Evolutionary conservation across 768 basidiomycete genomes (phyloP).

Genomic region (Tubosaeta sp.): DNA sequence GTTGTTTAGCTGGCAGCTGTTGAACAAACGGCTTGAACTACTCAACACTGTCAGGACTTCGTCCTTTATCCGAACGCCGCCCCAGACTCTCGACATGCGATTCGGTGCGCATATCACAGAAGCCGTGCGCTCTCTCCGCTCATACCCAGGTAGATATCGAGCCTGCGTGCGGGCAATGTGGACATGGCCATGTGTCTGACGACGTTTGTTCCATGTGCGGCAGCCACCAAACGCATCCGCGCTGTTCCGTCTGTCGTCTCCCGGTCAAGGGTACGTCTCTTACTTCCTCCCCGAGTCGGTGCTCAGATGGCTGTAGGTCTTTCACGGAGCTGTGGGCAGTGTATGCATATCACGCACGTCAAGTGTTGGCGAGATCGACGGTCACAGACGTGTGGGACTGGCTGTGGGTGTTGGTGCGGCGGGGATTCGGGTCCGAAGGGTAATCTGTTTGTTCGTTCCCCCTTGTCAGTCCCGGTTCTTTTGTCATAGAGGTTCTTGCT

Average conservation of each 20-base stretch:
- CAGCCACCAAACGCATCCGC: slow-evolving; percentile 40
- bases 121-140: not conserved
- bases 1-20: slow-evolving; percentile 68
- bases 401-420: slow-evolving; percentile 62
- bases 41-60: slow-evolving; percentile 55
- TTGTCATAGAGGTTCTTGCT: not conserved
- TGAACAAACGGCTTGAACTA: slow-evolving; percentile 68
- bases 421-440: slow-evolving; percentile 14
- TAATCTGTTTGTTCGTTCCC: slow-evolving; percentile 11
- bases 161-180: slow-evolving; percentile 46
- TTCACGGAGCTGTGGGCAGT: slow-evolving; percentile 55
- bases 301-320: slow-evolving; percentile 40
- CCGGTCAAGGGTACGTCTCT: slow-evolving; percentile 60
- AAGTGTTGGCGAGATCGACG: slow-evolving; percentile 50
- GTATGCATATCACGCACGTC: slow-evolving; percentile 63
- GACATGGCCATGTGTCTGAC: slow-evolving; percentile 30
- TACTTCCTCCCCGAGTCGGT: too few relatives aligned
- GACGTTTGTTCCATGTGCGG: slow-evolving; percentile 43
- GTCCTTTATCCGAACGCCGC: slow-evolving; percentile 19
- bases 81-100: slow-evolving; percentile 34
- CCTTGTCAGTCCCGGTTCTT: not conserved
- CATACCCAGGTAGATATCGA: slow-evolving; percentile 37
- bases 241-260: slow-evolving; percentile 71
- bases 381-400: slow-evolving; percentile 56
- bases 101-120: slow-evolving; percentile 19